Evolutionary conservation across 2,329 filamentous ascomycete genomes (phyloP).

Genomic region (Cercospora sp.): DNA sequence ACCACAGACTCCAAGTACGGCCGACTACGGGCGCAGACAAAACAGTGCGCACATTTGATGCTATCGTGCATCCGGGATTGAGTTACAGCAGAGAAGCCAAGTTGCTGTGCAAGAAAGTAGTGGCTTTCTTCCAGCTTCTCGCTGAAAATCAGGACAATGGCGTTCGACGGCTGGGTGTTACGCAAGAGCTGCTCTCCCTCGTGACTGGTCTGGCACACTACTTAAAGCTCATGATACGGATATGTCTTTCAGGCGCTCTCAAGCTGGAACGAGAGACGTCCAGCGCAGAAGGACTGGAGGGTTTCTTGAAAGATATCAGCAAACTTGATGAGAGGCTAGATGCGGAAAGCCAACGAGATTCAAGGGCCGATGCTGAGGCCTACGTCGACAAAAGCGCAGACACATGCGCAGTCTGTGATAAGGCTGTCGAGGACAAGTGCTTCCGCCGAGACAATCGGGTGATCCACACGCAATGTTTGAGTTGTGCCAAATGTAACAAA

Average conservation of each 20-base stretch:
- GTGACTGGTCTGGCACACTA: slow-evolving; percentile 97
- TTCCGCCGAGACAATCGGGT: slow-evolving; percentile 70
- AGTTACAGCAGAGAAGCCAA: slow-evolving; percentile 96
- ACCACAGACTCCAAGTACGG: slow-evolving; percentile 66
- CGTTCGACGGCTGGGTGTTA: slow-evolving; percentile 89
- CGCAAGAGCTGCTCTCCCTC: slow-evolving; percentile 94
- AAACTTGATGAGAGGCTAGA: slow-evolving; percentile 76
- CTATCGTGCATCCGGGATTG: slow-evolving; percentile 60
- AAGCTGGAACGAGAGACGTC: slow-evolving; percentile 84
- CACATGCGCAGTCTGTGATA: slow-evolving; percentile 76
- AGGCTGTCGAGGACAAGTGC: slow-evolving; percentile 94
- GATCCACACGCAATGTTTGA: slow-evolving; percentile 80
- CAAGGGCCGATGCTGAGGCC: slow-evolving; percentile 43
- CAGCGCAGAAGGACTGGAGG: slow-evolving; percentile 71
- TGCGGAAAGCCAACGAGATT: slow-evolving; percentile 60
- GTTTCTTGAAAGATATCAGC: slow-evolving; percentile 79
- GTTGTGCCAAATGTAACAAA: slow-evolving; percentile 67
- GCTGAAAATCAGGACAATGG: slow-evolving; percentile 92
- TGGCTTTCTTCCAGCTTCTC: slow-evolving; percentile 92
- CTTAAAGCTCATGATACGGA: slow-evolving; percentile 93
- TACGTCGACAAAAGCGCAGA: slow-evolving; percentile 58
- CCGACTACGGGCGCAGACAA: slow-evolving; percentile 28
- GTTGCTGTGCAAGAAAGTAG: slow-evolving; percentile 98
- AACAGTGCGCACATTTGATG: slow-evolving; percentile 37
- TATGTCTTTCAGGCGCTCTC: slow-evolving; percentile 89